Conservation (phyloP, 2,329 filamentous ascomycete genomes). For the Cladosporium sp. region DNA sequence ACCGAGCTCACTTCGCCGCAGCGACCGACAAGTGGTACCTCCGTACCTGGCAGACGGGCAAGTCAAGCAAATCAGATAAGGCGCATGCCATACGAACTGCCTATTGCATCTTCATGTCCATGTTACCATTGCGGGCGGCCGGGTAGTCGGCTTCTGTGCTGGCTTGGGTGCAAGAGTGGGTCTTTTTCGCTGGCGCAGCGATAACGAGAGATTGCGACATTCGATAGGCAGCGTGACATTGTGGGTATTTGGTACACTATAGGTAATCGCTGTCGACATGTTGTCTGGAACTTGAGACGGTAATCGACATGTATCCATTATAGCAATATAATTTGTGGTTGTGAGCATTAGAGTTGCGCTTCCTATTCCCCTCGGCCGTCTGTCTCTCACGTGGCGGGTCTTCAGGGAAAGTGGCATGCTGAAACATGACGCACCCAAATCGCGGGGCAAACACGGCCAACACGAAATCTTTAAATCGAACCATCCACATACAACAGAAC, state of each 20-base stretch:
- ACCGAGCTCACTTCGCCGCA: neutral
- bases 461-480: conserved; percentile 2
- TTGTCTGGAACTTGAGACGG: neutral
- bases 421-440: neutral
- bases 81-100: neutral
- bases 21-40: neutral
- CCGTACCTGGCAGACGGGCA: conserved; percentile 10
- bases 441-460: conserved; percentile 1
- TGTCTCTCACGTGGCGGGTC: neutral
- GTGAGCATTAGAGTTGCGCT: neutral
- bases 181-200: neutral
- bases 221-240: neutral
- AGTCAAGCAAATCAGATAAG: conserved; percentile 8
- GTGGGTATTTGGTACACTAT: neutral
- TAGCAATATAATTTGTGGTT: neutral
- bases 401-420: neutral
- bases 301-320: neutral
- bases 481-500: neutral
- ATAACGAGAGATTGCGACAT: neutral
- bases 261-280: neutral
- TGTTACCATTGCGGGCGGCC: conserved; percentile 5
- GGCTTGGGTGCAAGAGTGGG: neutral
- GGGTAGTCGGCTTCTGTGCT: conserved; percentile 13
- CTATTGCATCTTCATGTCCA: neutral
- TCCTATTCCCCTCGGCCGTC: neutral